phyloP scores from a whole-genome alignment of 1,284 basidiomycete genomes.

The Inonotus obliquus region DNA sequence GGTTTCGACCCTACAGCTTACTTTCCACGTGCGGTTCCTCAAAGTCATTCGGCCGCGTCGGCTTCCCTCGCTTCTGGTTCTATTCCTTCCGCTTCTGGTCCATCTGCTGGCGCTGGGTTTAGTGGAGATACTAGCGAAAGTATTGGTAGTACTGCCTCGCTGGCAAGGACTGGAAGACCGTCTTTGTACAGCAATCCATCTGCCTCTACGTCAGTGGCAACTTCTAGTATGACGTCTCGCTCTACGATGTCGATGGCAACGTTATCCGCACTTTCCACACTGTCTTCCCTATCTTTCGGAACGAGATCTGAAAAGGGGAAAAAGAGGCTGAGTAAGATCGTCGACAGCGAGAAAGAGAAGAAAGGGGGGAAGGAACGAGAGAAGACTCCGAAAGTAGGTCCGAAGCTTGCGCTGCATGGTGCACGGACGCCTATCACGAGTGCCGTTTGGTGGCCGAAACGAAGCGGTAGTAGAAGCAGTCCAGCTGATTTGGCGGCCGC shows the following conservation, averaged over 20 bases:
- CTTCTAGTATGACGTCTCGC: background rate
- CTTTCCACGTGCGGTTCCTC: background rate
- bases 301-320: background rate
- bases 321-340: background rate
- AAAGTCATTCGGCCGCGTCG: background rate
- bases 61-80: background rate
- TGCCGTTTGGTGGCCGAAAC: conserved; percentile 43
- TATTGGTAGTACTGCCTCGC: background rate
- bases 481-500: background rate
- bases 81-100: background rate
- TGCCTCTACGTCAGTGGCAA: background rate
- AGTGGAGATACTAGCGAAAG: background rate
- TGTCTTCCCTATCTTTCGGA: background rate
- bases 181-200: background rate
- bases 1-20: background rate
- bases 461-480: conserved; percentile 23
- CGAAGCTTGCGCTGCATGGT: conserved; percentile 9
- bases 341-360: background rate
- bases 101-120: background rate
- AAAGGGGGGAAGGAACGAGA: background rate
- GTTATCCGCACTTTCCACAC: background rate
- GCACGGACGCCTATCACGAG: conserved; percentile 33
- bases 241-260: background rate
- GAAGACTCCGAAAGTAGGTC: conserved; percentile 23
- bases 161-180: background rate